Base-by-base conservation (phyloP, 169 alveolate genomes). In the Plasmodium sp. region DNA sequence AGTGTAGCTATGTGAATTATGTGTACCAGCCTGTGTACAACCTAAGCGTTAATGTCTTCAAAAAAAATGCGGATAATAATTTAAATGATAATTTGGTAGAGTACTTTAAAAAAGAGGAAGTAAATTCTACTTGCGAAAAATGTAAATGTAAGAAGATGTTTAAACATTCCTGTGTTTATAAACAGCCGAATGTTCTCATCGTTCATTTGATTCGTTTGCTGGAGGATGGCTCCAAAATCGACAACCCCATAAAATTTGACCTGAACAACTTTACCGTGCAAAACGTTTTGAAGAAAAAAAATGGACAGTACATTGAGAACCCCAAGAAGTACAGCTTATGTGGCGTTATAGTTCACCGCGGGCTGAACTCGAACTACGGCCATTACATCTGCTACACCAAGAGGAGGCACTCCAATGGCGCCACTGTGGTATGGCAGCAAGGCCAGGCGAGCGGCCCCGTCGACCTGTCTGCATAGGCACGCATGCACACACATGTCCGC, bases 31-130 rank as follows among this genome's bases (percentile, higher is more conserved):
- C 93, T 27, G 73, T 85, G 62, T 85, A 85, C 81, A 85, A 85
- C 33, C 36, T 85, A 85, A 85, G 93, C 75, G 93, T 85, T 48
- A 85, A 85, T 75, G 77, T 85, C 56, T 85, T 85, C 39, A 85
- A 85, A 85, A 85, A 85, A 85, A 85, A 75, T 85, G 79, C 93
- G 75, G 93, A 85, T 34, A 85, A 85, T 85, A 85, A 85, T 48
- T 74, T 85, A 85, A 85, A 85, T 85, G 93, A 85, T 75, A 85
- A 85, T 85, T 77, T 85, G 43, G 45, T 85, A 5, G 93, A 85
- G 75, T 85, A 85, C 58, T 85, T 85, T 41, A 85, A 85, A 85
- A 85, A 85, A 75, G 93, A 85, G 80, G 93, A 85, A 85, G 93
- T 85, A 54, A 85, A 85, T 85, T 85, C 93, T 4, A 85, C 93